These are phyloP conservation scores for Aspergillus puulaauensis DNA, from an alignment of 2,329 filamentous ascomycete genomes.

Conservation along the genomic window DNA sequence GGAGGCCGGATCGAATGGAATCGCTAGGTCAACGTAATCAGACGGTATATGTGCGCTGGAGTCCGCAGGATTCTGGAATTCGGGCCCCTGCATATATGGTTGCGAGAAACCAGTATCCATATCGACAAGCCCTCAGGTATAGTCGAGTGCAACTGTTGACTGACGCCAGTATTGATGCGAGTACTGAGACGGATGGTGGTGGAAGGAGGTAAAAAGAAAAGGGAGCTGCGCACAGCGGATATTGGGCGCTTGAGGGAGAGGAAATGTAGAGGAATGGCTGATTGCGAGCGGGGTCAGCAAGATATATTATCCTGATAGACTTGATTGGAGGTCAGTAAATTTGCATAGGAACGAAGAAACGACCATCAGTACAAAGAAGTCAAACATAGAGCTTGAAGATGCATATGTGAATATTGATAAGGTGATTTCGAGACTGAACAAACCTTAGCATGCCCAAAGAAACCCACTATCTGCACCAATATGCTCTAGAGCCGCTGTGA, in stretches of 20 bases:
- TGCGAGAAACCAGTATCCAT: slow-evolving; percentile 12
- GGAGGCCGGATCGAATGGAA: neutral
- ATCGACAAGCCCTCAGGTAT: neutral
- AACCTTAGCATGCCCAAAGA: slow-evolving; percentile 16
- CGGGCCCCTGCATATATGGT: slow-evolving; percentile 2
- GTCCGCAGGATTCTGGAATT: neutral
- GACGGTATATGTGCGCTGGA: neutral
- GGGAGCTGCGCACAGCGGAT: neutral
- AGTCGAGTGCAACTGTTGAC: neutral
- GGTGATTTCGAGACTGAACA: neutral
- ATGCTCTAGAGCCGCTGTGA: neutral
- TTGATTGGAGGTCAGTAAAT: neutral
- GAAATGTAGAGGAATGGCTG: neutral
- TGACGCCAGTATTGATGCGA: neutral
- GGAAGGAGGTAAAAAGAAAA: neutral
- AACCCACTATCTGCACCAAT: slow-evolving; percentile 1
- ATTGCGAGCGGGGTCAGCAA: neutral
- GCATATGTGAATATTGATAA: neutral
- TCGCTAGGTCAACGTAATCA: neutral
- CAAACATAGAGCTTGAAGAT: neutral
- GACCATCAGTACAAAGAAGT: neutral
- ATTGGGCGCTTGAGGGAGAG: neutral
- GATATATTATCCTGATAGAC: neutral
- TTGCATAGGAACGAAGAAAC: neutral
- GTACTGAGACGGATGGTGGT: neutral